Base-by-base conservation (phyloP, 352 stramenopile species). In the Phytophthora capsici region DNA sequence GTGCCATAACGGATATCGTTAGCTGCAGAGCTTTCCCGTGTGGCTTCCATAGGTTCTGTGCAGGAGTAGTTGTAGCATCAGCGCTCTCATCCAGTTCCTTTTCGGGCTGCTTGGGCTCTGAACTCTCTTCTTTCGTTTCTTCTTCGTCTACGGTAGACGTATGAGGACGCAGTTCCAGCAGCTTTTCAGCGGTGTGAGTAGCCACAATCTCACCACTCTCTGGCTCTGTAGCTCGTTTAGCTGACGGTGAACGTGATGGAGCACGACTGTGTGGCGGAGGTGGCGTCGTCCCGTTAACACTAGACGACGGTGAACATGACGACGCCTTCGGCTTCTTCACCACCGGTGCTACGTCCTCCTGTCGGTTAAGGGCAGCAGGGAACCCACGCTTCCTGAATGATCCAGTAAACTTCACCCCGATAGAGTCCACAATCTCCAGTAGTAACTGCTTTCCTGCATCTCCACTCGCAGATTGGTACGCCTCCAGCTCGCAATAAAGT, bases 401-500 rank as follows among this genome's bases (percentile, higher is more conserved):
- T 0, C 40, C 57, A 16, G 46, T 54, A 40, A 71, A 38, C 19
- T 71, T 59, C 4, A 70, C 28, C 1, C 47, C 57, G 9, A 74
- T 53, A 0, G 82, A 63, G n/a, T 85, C 74, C 7, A 90, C 80
- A 32, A 93, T 78, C 23, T 78, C 61, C 22, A 93, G 52, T 25
- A 49, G 55, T 47, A 93, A 75, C 20, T 84, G 73, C 59, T 79
- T 75, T 1, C 54, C 62, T n/a, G 64, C 69, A 26, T 84, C 74
- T 16, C 56, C 52, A 55, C 84, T 89, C 6, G 80, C 80, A 9
- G 57, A 78, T 43, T 82, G 71, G 38, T 92, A 94, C 1, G 82
- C 83, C 17, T 94, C 81, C 6, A 94, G 55, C 56, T 94, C 86
- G 48, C 82, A 90, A 45, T 81, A 94, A 4, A 94, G 56, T 48